phyloP scores from a whole-genome alignment of 164 flowering plant genomes.

The Macadamia tetraphylla region DNA sequence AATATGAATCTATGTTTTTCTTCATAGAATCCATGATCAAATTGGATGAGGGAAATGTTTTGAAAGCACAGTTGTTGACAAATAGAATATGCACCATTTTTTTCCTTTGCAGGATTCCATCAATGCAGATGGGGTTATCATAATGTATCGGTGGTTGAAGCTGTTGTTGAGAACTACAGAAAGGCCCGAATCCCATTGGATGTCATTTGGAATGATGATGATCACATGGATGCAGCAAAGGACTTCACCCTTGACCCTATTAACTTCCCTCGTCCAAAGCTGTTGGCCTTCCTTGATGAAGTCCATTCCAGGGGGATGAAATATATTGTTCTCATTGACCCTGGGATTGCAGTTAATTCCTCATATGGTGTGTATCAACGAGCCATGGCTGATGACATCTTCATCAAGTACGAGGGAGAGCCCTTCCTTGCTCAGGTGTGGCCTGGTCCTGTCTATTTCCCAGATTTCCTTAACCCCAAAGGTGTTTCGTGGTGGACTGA shows the following conservation, averaged over 20 bases:
- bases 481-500: constrained; percentile 82
- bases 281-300: constrained; percentile 54
- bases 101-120: constrained; percentile 13
- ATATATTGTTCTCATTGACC: constrained; percentile 82
- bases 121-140: constrained; percentile 97
- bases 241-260: constrained; percentile 84
- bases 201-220: constrained; percentile 95
- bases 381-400: constrained; percentile 65
- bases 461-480: constrained; percentile 86
- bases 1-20: no score
- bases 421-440: constrained; percentile 87
- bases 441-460: constrained; percentile 94
- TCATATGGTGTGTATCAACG: constrained; percentile 69
- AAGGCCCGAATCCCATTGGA: constrained; percentile 87
- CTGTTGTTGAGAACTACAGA: constrained; percentile 77
- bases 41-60: no score
- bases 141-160: constrained; percentile 73
- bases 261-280: constrained; percentile 65
- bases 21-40: no score
- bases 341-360: constrained; percentile 74
- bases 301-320: constrained; percentile 71
- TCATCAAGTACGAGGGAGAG: constrained; percentile 73
- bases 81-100: no score
- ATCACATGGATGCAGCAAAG: constrained; percentile 91
- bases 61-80: no score